Evolutionary conservation across 257 asterid species (phyloP), one percentile per base, ranked within the genome.

Genomic region (Handroanthus guayacan): DNA sequence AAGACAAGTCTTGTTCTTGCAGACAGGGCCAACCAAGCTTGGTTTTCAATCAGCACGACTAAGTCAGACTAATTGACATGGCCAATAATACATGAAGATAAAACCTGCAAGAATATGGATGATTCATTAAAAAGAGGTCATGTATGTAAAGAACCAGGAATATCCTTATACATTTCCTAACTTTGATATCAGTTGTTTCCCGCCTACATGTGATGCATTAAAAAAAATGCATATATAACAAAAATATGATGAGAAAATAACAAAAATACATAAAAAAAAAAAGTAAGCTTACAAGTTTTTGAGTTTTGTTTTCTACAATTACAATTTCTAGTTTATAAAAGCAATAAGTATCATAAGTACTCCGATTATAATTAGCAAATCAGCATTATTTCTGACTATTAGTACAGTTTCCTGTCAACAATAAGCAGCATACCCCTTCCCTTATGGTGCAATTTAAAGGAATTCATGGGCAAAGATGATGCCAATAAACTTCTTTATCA

Each of bases 31-130:
- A 45, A 60, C 25, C 51, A 10, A 72, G 77, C 76, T 84, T 75
- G 78, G 60, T 64, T 72, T 52, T 63, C 52, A 62, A 76, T 77
- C 83, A 52, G 71, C 69, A 55, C 60, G 31, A n/a, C 38, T 10
- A 56, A 72, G 70, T 63, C 78, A 57, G 44, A 52, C 62, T 56
- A 58, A 63, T n/a, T 78, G 61, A 60, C 41, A 41, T 51, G 58
- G 71, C 61, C 48, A 60, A 58, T 51, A 18, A 34, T 18, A 60
- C 51, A 79, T 76, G 56, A 70, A 57, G 62, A 41, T 20, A 74
- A 65, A 67, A 83, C 84, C 88, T 84, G 87, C 85, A 68, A 16
- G 65, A 34, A 79, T 39, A 31, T 47, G 70, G 38, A 61, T 50
- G 17, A 72, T 43, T 43, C 31, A 65, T 65, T 67, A 54, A 74